These are phyloP conservation scores for Kodamaea neixiangensis DNA, from an alignment of 805 yeast species.

Conservation along the genomic window DNA sequence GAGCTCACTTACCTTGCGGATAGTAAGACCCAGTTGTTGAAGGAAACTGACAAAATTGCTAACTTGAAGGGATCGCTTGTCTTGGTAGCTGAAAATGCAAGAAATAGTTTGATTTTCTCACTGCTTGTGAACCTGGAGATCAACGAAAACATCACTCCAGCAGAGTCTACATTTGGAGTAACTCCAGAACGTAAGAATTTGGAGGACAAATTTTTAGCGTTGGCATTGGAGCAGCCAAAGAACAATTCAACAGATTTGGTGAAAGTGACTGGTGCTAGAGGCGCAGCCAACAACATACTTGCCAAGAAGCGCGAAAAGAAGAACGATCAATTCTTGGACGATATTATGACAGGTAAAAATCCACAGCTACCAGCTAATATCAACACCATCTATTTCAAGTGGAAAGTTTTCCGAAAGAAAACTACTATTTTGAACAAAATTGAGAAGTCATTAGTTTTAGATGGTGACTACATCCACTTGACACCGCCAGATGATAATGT, in stretches of 20 bases:
- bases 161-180: conserved; percentile 8
- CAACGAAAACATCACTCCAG: conserved; percentile 10
- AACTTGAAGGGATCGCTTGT: not conserved
- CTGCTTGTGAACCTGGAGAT: conserved; percentile 5
- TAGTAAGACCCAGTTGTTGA: conserved; percentile 3
- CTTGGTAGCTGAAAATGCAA: not conserved
- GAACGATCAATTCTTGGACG: conserved; percentile 27
- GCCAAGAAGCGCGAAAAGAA: conserved; percentile 2
- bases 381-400: conserved; percentile 71
- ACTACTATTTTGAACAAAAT: conserved; percentile 79
- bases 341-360: conserved; percentile 29
- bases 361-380: conserved; percentile 35
- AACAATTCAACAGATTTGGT: not conserved
- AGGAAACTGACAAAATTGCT: conserved; percentile 5
- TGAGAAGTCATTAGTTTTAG: conserved; percentile 82
- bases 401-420: conserved; percentile 87
- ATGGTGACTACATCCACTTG: conserved; percentile 91
- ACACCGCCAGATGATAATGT: conserved; percentile 80
- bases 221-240: not conserved
- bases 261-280: not conserved
- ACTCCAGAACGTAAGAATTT: conserved; percentile 10
- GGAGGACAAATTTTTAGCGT: conserved; percentile 2
- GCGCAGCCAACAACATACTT: not conserved
- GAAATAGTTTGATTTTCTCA: not conserved
- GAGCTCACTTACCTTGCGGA: conserved; percentile 11